phyloP scores from a whole-genome alignment of 257 asterid species.

The Jaltomata sinuosa region DNA sequence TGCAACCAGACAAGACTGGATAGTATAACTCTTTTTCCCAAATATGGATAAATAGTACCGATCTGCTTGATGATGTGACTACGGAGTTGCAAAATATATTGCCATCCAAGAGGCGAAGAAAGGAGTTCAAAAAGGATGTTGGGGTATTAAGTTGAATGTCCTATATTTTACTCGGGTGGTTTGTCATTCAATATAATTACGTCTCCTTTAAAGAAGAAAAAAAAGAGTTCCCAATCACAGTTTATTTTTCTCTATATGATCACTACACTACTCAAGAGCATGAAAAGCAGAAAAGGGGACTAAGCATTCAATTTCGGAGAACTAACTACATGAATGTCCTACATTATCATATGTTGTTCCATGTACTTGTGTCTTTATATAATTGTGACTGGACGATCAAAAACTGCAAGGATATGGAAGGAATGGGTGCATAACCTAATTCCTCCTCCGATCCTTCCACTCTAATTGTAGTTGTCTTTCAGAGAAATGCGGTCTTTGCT shows the following conservation, averaged over 20 bases:
- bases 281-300: neutral
- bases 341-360: neutral
- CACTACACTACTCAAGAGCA: neutral
- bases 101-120: neutral
- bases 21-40: neutral
- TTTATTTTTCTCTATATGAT: neutral
- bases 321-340: neutral
- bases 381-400: neutral
- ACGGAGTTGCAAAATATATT: neutral
- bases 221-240: neutral
- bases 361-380: neutral
- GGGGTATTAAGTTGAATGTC: neutral
- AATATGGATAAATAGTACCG: neutral
- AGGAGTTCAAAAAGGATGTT: neutral
- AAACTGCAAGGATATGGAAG: neutral
- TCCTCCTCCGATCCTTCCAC: neutral
- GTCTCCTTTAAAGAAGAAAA: neutral
- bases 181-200: neutral
- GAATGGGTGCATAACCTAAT: neutral
- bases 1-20: neutral
- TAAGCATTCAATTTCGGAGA: neutral
- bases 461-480: neutral
- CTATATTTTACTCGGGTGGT: neutral
- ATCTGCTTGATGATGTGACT: neutral
- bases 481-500: neutral